Percentiles rank a stretch among this genome's conserved stretches.
These are phyloP conservation scores for Geum urbanum DNA, from an alignment of 306 rosid species.

Conservation along the genomic window DNA sequence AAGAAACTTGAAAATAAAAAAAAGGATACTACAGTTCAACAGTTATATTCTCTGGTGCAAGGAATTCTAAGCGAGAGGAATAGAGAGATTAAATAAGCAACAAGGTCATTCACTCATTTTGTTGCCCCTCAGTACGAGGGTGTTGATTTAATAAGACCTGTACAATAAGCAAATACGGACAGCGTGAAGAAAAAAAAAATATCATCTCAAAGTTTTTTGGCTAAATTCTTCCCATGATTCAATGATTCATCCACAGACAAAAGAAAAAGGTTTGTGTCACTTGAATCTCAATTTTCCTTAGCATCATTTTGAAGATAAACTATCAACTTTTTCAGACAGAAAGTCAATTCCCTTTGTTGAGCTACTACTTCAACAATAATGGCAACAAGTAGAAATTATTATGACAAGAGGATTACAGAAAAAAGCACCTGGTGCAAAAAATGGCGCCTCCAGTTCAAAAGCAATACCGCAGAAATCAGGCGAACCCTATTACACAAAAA, in stretches of 20 bases:
- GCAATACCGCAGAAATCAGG: conserved; percentile 4
- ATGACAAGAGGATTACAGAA: conserved; percentile 9
- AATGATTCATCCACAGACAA: not conserved
- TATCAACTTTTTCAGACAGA: conserved; percentile 26
- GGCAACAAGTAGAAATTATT: not conserved
- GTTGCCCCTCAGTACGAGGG: conserved; percentile 9
- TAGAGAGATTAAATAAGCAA: not conserved
- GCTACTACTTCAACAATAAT: conserved; percentile 13
- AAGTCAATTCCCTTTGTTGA: conserved; percentile 38
- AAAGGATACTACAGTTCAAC: not conserved
- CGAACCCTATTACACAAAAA: conserved; percentile 17
- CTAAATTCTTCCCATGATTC: not conserved
- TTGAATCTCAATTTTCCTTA: conserved; percentile 11
- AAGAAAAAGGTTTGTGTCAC: not conserved
- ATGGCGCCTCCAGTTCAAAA: conserved; percentile 6
- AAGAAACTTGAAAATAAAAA: not conserved
- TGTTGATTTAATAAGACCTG: conserved; percentile 6
- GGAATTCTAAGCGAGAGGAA: not conserved
- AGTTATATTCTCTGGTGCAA: not conserved
- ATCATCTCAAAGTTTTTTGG: not conserved
- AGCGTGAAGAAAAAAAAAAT: not conserved
- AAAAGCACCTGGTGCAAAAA: conserved; percentile 14
- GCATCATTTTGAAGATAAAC: conserved; percentile 14
- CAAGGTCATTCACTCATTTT: conserved; percentile 1
- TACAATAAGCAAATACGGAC: conserved; percentile 4